Evolutionary conservation across 345 rosid genomes (phyloP).

Genomic region (Hypericum androsaemum): DNA sequence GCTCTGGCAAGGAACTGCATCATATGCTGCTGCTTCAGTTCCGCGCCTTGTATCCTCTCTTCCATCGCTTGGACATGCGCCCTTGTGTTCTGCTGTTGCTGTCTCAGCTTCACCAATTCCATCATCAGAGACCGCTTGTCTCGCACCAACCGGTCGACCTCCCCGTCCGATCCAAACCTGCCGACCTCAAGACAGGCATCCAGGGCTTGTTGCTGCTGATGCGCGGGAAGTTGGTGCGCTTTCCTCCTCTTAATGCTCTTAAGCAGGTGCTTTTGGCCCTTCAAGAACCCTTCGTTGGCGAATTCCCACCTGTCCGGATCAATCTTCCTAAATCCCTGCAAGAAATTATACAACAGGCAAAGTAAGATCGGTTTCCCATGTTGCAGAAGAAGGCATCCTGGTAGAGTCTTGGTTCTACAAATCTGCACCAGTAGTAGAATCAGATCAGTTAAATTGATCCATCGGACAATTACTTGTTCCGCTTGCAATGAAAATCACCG

Average conservation of each 20-base stretch:
- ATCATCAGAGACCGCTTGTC: slow-evolving; percentile 50
- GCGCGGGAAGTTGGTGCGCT: slow-evolving; percentile 16
- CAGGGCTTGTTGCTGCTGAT: slow-evolving; percentile 23
- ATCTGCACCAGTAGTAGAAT: too few species aligned
- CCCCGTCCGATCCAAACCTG: slow-evolving; percentile 34
- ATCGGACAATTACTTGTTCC: too few species aligned
- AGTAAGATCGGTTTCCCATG: not conserved
- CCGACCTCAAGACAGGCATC: slow-evolving; percentile 52
- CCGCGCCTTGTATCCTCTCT: slow-evolving; percentile 52
- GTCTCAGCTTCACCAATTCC: slow-evolving; percentile 61
- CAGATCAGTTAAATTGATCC: too few species aligned
- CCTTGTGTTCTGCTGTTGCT: slow-evolving; percentile 59
- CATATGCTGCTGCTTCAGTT: slow-evolving; percentile 76
- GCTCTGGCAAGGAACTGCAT: slow-evolving; percentile 71
- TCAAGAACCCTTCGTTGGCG: slow-evolving; percentile 37
- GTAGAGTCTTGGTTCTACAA: not conserved
- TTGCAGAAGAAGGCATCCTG: not conserved
- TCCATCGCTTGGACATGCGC: slow-evolving; percentile 54
- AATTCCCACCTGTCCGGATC: slow-evolving; percentile 81
- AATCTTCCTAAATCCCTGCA: slow-evolving; percentile 76
- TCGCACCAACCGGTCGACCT: slow-evolving; percentile 39
- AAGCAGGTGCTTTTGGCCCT: too few species aligned
- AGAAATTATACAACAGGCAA: not conserved
- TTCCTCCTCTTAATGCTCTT: too few species aligned
- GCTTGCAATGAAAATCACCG: too few species aligned